phyloP scores from a whole-genome alignment of 306 rosid species.

The Psophocarpus tetragonolobus region DNA sequence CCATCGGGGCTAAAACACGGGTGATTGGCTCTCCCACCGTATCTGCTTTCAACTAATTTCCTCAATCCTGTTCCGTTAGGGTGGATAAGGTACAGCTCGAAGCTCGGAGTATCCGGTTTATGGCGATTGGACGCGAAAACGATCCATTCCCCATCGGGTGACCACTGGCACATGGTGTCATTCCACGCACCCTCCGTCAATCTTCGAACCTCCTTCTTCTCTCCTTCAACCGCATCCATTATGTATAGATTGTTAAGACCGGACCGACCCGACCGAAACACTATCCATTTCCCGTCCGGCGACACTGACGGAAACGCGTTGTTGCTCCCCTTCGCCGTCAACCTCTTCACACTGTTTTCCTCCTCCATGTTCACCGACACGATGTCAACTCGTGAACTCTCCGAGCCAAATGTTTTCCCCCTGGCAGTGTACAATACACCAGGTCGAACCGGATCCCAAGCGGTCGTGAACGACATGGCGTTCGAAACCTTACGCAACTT shows the following conservation, averaged over 20 bases:
- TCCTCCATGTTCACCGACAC: constrained; percentile 51
- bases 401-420: constrained; percentile 67
- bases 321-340: constrained; percentile 71
- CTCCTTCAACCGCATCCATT: constrained; percentile 77
- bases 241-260: constrained; percentile 71
- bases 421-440: constrained; percentile 63
- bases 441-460: constrained; percentile 71
- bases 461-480: constrained; percentile 56
- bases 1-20: constrained; percentile 78
- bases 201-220: constrained; percentile 42
- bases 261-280: constrained; percentile 72
- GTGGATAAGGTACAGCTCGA: constrained; percentile 65
- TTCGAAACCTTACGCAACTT: constrained; percentile 51
- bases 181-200: constrained; percentile 76
- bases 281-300: constrained; percentile 78
- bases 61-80: constrained; percentile 79
- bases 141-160: constrained; percentile 83
- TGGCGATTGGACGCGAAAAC: constrained; percentile 74
- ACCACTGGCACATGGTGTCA: constrained; percentile 89
- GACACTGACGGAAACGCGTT: constrained; percentile 83
- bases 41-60: constrained; percentile 62
- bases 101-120: constrained; percentile 59
- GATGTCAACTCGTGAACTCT: constrained; percentile 58
- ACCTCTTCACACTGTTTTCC: constrained; percentile 34
- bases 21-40: constrained; percentile 66